Evolutionary conservation across 1,284 basidiomycete species (phyloP).

Genomic region (Sporisorium exsertum): DNA sequence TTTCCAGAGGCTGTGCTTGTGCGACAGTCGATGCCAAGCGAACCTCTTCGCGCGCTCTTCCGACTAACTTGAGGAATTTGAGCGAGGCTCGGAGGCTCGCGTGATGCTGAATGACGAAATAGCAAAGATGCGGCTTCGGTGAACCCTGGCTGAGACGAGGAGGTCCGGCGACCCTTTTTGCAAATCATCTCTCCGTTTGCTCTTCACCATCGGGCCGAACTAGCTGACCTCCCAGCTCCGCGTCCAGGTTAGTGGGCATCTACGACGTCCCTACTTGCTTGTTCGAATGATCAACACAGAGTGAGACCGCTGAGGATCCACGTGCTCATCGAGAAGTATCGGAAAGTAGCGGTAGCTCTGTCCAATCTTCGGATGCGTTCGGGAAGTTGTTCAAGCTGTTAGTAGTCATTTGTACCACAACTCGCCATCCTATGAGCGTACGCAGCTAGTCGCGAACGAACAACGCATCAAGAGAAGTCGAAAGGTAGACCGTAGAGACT

Average conservation of each 20-base stretch:
- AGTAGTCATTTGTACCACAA: background rate
- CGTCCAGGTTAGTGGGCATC: background rate
- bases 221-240: background rate
- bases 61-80: background rate
- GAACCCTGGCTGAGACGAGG: conserved; percentile 15
- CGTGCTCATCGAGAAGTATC: background rate
- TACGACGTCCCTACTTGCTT: background rate
- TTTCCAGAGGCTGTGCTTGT: conserved; percentile 8
- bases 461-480: too few relatives aligned
- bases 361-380: background rate
- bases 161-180: conserved; percentile 18
- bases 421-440: too few relatives aligned
- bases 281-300: background rate
- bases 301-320: background rate
- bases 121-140: background rate
- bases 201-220: conserved; percentile 12
- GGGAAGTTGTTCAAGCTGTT: background rate
- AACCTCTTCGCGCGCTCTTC: background rate
- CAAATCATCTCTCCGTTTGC: background rate
- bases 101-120: conserved; percentile 27
- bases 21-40: too few relatives aligned
- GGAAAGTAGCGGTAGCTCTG: background rate
- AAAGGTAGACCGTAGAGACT: too few relatives aligned
- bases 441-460: too few relatives aligned
- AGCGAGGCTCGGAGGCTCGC: background rate